Evolutionary conservation across 2,329 filamentous ascomycete genomes (phyloP).

Genomic region (Trichocomaceae sp.): DNA sequence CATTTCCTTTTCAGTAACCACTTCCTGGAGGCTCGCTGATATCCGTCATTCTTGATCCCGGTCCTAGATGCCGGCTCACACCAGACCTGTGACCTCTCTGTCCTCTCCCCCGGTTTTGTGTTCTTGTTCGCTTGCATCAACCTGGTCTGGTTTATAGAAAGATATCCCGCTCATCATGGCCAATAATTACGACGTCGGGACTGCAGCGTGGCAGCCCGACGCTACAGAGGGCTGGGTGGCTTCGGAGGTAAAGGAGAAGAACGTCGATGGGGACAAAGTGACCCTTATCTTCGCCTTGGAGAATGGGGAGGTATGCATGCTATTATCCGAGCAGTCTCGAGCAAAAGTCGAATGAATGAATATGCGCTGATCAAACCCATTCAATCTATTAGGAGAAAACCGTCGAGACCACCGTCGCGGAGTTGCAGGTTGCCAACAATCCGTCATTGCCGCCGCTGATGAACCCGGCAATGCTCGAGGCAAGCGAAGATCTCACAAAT

Average conservation of each 20-base stretch:
- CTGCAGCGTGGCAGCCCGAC: conserved; percentile 97
- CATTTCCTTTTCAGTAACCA: conserved; percentile 8
- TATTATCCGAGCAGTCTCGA: not conserved
- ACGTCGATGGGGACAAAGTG: conserved; percentile 76
- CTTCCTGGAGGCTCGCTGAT: not conserved
- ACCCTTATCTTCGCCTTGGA: conserved; percentile 81
- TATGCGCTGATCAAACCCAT: conserved; percentile 15
- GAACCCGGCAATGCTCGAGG: conserved; percentile 97
- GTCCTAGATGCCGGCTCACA: conserved; percentile 24
- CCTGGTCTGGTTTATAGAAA: conserved; percentile 6
- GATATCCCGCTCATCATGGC: conserved; percentile 54
- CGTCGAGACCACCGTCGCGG: conserved; percentile 68
- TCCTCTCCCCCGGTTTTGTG: conserved; percentile 10
- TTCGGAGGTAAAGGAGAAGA: conserved; percentile 86
- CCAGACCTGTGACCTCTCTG: conserved; percentile 7
- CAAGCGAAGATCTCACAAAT: conserved; percentile 95
- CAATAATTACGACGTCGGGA: conserved; percentile 92
- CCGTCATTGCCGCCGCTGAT: conserved; percentile 81
- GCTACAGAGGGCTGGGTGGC: conserved; percentile 93
- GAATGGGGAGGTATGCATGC: conserved; percentile 71
- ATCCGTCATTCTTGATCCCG: conserved; percentile 12
- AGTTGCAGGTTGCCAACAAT: conserved; percentile 70
- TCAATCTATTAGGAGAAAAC: conserved; percentile 58
- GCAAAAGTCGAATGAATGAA: not conserved
- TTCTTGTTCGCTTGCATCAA: conserved; percentile 18